These are phyloP conservation scores for Hymenotorrendiella dingleyae DNA, from an alignment of 2,329 filamentous ascomycete species.

Conservation along the genomic window DNA sequence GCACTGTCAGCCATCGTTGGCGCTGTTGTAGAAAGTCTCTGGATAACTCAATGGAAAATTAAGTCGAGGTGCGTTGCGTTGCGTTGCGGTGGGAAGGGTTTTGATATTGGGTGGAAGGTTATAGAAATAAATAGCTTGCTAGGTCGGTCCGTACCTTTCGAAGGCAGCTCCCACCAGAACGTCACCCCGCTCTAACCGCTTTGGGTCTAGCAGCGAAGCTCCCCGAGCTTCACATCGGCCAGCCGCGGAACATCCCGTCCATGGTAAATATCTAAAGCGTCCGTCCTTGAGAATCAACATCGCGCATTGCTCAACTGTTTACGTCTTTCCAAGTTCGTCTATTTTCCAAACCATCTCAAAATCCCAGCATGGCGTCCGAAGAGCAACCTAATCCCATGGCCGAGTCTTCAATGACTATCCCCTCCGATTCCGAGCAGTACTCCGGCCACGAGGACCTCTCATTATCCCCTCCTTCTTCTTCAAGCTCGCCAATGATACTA, in stretches of 20 bases:
- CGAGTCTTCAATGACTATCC: slow-evolving; percentile 71
- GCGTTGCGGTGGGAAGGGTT: too few species aligned
- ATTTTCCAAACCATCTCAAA: too few species aligned
- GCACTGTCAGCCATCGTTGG: slow-evolving; percentile 29
- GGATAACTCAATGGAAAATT: neutral
- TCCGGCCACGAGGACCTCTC: slow-evolving; percentile 58
- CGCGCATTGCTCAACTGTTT: too few species aligned
- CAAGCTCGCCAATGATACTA: slow-evolving; percentile 65
- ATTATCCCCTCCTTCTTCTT: slow-evolving; percentile 54
- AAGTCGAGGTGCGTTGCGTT: neutral
- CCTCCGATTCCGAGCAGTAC: slow-evolving; percentile 80
- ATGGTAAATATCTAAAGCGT: slow-evolving; percentile 12
- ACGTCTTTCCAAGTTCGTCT: too few species aligned
- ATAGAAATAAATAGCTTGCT: neutral
- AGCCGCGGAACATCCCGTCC: neutral
- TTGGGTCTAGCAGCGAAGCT: too few species aligned
- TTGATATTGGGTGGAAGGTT: neutral
- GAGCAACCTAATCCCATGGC: slow-evolving; percentile 50
- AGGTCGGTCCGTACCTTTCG: too few species aligned
- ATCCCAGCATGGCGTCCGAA: slow-evolving; percentile 50
- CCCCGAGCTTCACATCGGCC: neutral
- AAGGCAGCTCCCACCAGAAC: neutral
- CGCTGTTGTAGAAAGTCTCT: too few species aligned
- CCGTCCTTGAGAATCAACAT: too few species aligned
- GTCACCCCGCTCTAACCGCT: neutral